Conservation (phyloP, 108 stramenopile species). For the Nannochloropsis salina region DNA sequence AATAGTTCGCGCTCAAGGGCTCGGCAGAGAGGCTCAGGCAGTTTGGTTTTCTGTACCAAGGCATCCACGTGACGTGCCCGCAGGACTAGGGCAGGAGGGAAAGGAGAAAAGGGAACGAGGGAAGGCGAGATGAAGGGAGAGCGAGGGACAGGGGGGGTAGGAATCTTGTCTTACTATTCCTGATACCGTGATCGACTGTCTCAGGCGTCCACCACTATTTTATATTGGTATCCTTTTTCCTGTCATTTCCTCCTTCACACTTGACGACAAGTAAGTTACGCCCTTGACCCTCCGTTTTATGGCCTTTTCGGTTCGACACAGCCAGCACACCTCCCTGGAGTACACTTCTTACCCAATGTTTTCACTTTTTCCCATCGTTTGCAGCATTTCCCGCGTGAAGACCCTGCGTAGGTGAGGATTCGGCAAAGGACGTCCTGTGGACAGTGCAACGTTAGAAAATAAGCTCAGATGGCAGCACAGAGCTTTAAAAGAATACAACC, state of each 20-base stretch:
- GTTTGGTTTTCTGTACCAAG: background rate
- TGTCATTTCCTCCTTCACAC: background rate
- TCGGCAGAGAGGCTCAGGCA: background rate
- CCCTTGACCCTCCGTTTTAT: no score
- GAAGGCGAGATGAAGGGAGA: no score
- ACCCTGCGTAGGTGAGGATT: background rate
- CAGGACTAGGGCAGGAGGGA: background rate
- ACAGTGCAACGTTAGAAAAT: background rate
- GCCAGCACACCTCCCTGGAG: background rate
- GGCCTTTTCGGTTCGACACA: no score
- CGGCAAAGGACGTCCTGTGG: slow-evolving; percentile 16
- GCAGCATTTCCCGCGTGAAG: background rate
- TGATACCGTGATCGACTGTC: no score
- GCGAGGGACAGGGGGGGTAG: no score
- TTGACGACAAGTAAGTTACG: background rate
- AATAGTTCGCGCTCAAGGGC: background rate
- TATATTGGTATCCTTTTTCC: background rate
- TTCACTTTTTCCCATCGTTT: background rate
- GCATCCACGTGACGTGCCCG: background rate
- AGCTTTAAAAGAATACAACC: no score
- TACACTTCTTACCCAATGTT: background rate
- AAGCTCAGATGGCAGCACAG: background rate
- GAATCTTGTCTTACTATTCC: no score
- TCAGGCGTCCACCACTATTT: no score
- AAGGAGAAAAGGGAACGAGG: background rate